These are phyloP conservation scores for Gautieria morchelliformis DNA, from an alignment of 768 basidiomycete genomes.

Conservation along the genomic window DNA sequence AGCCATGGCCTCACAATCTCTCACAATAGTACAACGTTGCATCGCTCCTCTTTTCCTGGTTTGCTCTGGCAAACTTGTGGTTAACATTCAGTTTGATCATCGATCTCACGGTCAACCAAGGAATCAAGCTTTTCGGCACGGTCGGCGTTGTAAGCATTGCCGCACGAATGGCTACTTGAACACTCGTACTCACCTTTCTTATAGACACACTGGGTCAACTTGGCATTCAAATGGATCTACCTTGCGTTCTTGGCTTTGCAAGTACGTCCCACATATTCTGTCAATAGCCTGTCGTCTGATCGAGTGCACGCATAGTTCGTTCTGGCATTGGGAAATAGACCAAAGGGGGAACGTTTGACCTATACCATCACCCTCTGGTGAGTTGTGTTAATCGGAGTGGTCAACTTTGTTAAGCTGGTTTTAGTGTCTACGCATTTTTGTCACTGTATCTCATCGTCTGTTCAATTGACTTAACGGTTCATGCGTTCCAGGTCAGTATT, in stretches of 20 bases:
- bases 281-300: neutral
- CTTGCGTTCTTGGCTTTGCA: slow-evolving; percentile 76
- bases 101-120: slow-evolving; percentile 57
- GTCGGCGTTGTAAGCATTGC: slow-evolving; percentile 45
- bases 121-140: slow-evolving; percentile 62
- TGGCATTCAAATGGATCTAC: slow-evolving; percentile 79
- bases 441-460: slow-evolving; percentile 80
- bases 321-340: slow-evolving; percentile 69
- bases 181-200: neutral
- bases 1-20: slow-evolving; percentile 11
- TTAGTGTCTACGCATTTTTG: slow-evolving; percentile 78
- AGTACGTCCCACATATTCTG: slow-evolving; percentile 18
- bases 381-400: slow-evolving; percentile 12
- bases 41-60: slow-evolving; percentile 85
- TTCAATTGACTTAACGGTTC: slow-evolving; percentile 74
- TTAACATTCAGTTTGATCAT: slow-evolving; percentile 95
- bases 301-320: slow-evolving; percentile 36
- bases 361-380: slow-evolving; percentile 69
- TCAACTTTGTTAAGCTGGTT: neutral
- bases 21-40: slow-evolving; percentile 67
- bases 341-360: slow-evolving; percentile 75
- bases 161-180: neutral
- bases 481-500: slow-evolving; percentile 59
- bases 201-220: slow-evolving; percentile 85
- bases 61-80: slow-evolving; percentile 87